Base-by-base conservation (phyloP, 2,329 filamentous ascomycete species). In the Alternaria arbusti region DNA sequence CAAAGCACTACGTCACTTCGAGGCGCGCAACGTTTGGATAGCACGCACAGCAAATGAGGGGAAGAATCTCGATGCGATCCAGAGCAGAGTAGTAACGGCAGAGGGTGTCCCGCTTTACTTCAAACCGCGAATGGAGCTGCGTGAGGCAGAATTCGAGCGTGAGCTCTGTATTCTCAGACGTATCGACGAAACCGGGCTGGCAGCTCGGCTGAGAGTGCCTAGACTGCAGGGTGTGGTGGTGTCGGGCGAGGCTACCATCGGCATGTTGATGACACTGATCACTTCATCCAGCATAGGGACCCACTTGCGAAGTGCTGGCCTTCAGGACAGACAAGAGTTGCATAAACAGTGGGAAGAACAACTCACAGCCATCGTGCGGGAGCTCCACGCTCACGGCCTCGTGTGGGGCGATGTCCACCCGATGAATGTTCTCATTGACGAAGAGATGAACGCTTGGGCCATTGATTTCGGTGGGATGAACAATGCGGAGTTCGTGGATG, bases 401-500 rank as follows among this genome's bases (percentile, higher is more conserved):
- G 63, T 69, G 30, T 71, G 69, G 69, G 68, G 66, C 57, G 68
- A 72, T 60, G 64, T 62, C 11, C 62, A 70, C 30, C 59, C 63
- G 23, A 60, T 63, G 55, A 80, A 81, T 46, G 68, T 82, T 54
- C 54, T 82, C 58, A 74, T 82, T 59, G 77, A 82, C 65, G 66
- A 66, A 47, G 54, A 73, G 54, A 71, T 80, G 67, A 43, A 68
- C 23, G 75, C 74, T 49, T 80, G 74, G 76, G 67, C 80, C 23
- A 76, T 80, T 59, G 78, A 78, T 63, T 80, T 81, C 70, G 78
- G 75, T 4, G 78, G 78, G 43, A 74, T 74, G 26, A 79, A 72
- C 58, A 79, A 78, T 28, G 49, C 74, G 12, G 75, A 76, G 28
- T 82, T 78, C 77, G 77, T 82, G 11, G 76, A 80, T 57, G 62